These are phyloP conservation scores for Celoporthe dispersa DNA, from an alignment of 2,329 filamentous ascomycete species.

Conservation along the genomic window DNA sequence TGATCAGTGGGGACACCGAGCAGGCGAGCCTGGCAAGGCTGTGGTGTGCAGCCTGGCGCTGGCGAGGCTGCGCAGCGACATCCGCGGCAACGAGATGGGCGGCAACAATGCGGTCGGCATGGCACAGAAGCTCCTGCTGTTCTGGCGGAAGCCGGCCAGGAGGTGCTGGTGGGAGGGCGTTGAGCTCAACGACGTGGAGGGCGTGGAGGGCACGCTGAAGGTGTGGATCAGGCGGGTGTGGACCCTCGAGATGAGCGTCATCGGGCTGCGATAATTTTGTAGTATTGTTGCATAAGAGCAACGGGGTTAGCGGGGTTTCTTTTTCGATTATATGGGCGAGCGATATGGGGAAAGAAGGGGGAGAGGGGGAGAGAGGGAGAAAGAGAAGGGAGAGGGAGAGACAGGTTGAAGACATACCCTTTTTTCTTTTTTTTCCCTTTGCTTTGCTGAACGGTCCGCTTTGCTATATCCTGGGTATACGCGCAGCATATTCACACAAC, in stretches of 20 bases:
- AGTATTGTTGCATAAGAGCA: not conserved
- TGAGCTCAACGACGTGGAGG: constrained; percentile 85
- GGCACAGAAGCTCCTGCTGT: constrained; percentile 96
- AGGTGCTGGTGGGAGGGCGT: constrained; percentile 99
- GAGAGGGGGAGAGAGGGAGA: too few relatives aligned
- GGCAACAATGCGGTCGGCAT: constrained; percentile 82
- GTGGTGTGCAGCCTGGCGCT: constrained; percentile 97
- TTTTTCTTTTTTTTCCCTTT: not conserved
- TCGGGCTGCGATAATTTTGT: constrained; percentile 70
- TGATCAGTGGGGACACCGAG: constrained; percentile 93
- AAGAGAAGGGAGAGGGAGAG: not conserved
- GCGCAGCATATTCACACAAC: not conserved
- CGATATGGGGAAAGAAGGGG: not conserved
- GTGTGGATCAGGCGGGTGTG: constrained; percentile 98
- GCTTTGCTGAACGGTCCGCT: not conserved
- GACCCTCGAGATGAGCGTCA: constrained; percentile 98
- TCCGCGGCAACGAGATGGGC: constrained; percentile 76
- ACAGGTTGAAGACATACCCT: constrained; percentile 3
- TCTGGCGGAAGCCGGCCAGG: constrained; percentile 96
- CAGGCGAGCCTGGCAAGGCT: constrained; percentile 97
- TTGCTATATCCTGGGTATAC: not conserved
- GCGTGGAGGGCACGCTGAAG: constrained; percentile 89
- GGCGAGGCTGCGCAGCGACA: constrained; percentile 89
- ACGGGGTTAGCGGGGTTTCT: not conserved
- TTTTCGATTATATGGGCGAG: not conserved